Evolutionary conservation across 192 early-diverging fungal genomes (phyloP), one percentile per base, ranked within the genome.

Genomic region (Linnemannia zychae): DNA sequence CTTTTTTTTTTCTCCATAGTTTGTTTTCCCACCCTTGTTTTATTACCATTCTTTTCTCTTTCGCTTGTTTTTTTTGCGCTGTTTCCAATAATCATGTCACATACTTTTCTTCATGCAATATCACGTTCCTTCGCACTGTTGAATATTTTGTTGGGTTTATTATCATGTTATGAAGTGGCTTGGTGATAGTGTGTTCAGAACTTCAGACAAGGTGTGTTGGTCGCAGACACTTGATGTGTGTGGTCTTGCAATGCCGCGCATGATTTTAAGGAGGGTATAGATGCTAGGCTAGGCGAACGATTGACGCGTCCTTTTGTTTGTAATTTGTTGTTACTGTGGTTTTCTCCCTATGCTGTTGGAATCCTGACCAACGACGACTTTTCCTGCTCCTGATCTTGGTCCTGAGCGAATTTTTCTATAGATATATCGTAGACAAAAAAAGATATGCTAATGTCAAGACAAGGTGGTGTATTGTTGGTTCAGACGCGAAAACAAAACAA

Each of bases 381-480:
- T 33, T 77, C 69, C 46, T 84, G 81, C 2, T 71, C 76, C 24
- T 76, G 52, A n/a, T 77, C 74, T 38, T 74, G 68, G 12, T 77
- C 72, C 50, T 76, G 76, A 11, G 76, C 70, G 44, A 78, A 84
- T 72, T 84, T 78, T 31, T 84, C 81, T 84, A 70, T 49, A 28
- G 5, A 37, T 38, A 44, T 44, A 44, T 44, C 40, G 9, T 9
- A 9, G 40, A 44, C 40, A 44, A 44, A 44, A 44, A 44, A 44
- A 44, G 9, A 44, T n/a, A n/a, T n/a, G n/a, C n/a, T n/a, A n/a
- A n/a, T n/a, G n/a, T n/a, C n/a, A n/a, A n/a, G n/a, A n/a, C n/a
- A n/a, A n/a, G n/a, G n/a, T n/a, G n/a, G n/a, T n/a, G n/a, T n/a
- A n/a, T n/a, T n/a, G n/a, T n/a, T n/a, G n/a, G n/a, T n/a, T n/a